Base-by-base conservation (phyloP, 306 rosid species). In the Vigna mungo region DNA sequence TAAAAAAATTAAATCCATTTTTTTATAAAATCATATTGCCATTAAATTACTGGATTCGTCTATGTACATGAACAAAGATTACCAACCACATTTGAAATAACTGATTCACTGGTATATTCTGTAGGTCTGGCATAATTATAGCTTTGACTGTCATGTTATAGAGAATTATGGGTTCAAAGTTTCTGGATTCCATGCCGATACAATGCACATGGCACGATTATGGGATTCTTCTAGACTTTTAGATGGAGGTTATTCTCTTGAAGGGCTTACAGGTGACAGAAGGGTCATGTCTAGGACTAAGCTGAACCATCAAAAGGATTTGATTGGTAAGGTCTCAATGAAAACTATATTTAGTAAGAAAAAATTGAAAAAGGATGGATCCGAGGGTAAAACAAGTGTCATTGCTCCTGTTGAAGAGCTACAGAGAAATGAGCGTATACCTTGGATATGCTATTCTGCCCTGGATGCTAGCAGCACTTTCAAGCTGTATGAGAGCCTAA, bases 81-180 rank as follows among this genome's bases (percentile, higher is more conserved):
- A 67, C 55, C 46, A 76, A 51, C 60, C 68, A 58, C 72, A 58
- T 44, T 60, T 77, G 51, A 65, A 80, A 68, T 86, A 79, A 86
- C 68, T 8, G 20, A 70, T 61, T 84, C 32, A 68, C 78, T 46
- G 78, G 47, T 77, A 73, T 78, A 55, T 79, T 72, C 46, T 84
- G 79, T 81, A 94, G 98, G 96, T 94, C 37, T 94, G 98, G 98
- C 98, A 94, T 88, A 94, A 94, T 82, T 94, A 94, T 78, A 94
- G 98, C 90, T 94, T 94, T 59, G 98, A 94, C 81, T 83, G 86
- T 83, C 98, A 94, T 85, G 85, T 94, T 52, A 85, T 94, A 58
- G 96, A 94, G 91, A 94, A 90, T 82, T 94, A 90, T 79, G 97
- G 98, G 84, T 71, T 94, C 80, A 84, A 89, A 82, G 85, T 94